phyloP scores from a whole-genome alignment of 2,329 filamentous ascomycete species.

The Ophiocordyceps unilateralis region DNA sequence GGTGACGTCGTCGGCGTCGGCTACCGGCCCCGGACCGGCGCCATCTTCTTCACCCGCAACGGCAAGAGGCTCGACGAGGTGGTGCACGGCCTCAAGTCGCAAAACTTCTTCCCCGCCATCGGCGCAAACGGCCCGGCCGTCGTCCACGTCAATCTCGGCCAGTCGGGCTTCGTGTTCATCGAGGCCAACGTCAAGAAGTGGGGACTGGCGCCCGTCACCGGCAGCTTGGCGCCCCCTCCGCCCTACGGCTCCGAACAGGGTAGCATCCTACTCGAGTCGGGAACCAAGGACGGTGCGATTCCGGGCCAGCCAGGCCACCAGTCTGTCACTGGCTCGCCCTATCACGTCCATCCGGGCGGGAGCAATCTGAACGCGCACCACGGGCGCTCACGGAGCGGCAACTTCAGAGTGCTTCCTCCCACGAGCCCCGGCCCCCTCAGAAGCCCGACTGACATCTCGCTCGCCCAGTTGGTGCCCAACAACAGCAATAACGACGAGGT shows the following conservation, averaged over 20 bases:
- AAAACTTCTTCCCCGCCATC: conserved; percentile 96
- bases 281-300: conserved; percentile 41
- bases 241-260: conserved; percentile 96
- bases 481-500: conserved; percentile 33
- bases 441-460: conserved; percentile 88
- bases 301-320: conserved; percentile 28
- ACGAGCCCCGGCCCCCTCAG: conserved; percentile 78
- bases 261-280: conserved; percentile 83
- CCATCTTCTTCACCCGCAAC: conserved; percentile 95
- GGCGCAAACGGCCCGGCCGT: conserved; percentile 86
- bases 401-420: conserved; percentile 56
- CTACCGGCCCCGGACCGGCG: conserved; percentile 84
- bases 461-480: conserved; percentile 59
- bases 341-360: conserved; percentile 21
- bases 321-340: conserved; percentile 20
- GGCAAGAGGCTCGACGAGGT: conserved; percentile 95
- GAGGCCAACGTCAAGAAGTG: conserved; percentile 99
- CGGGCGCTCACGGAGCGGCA: conserved; percentile 58
- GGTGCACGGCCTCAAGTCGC: conserved; percentile 76
- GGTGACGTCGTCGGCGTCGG: conserved; percentile 93
- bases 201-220: conserved; percentile 91
- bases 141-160: conserved; percentile 93
- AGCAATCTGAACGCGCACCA: conserved; percentile 44
- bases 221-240: conserved; percentile 83
- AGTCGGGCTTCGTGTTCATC: conserved; percentile 96